Conservation (phyloP, 345 rosid species). For the Acer yangbiense region DNA sequence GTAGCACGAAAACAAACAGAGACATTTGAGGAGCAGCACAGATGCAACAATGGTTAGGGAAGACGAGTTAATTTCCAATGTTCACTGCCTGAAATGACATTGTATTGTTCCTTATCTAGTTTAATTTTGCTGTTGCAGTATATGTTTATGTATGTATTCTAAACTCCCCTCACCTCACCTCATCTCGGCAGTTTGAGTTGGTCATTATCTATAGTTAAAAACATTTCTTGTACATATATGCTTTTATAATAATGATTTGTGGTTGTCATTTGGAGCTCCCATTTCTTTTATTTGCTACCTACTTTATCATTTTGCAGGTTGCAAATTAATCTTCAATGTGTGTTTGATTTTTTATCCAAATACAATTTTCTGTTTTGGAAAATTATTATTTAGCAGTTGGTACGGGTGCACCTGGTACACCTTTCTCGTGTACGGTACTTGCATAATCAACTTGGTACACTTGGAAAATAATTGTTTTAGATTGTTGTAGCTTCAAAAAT, state of each 20-base stretch:
- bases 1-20: constrained; percentile 4
- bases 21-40: constrained; percentile 24
- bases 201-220: not conserved
- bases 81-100: constrained; percentile 11
- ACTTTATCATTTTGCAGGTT: not conserved
- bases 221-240: not conserved
- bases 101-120: constrained; percentile 6
- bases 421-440: too few relatives aligned
- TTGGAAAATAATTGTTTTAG: too few relatives aligned
- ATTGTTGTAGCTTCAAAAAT: too few relatives aligned
- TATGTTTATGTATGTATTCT: constrained; percentile 4
- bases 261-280: not conserved
- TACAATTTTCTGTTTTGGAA: too few relatives aligned
- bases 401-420: too few relatives aligned
- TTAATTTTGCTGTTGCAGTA: not conserved
- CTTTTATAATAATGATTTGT: not conserved
- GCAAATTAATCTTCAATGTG: too few relatives aligned
- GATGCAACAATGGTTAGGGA: constrained; percentile 24
- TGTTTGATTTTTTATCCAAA: too few relatives aligned
- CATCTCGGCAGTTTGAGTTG: not conserved
- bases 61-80: constrained; percentile 4
- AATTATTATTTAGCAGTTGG: too few relatives aligned
- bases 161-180: not conserved
- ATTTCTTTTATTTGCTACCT: not conserved
- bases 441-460: too few relatives aligned